These are phyloP conservation scores for Tuber brumale DNA, from an alignment of 495 filamentous ascomycete genomes.

Conservation along the genomic window DNA sequence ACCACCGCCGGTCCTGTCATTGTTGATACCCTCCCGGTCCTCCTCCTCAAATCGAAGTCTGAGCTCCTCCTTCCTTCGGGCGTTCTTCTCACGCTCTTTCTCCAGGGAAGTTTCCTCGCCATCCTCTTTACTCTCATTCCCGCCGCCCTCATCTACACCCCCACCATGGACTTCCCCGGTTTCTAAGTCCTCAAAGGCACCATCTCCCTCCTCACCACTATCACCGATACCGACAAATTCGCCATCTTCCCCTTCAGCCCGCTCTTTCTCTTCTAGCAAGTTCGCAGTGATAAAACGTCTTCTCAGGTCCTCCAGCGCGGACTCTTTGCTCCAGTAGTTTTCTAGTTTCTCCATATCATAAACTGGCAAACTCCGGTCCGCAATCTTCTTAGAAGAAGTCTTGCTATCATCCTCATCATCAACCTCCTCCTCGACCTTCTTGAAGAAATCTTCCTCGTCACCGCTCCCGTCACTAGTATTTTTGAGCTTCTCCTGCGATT, in stretches of 20 bases:
- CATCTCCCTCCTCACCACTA: conserved; percentile 69
- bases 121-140: conserved; percentile 42
- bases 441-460: conserved; percentile 78
- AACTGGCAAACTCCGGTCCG: conserved; percentile 69
- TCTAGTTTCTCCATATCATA: conserved; percentile 77
- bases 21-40: conserved; percentile 85
- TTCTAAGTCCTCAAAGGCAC: conserved; percentile 84
- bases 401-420: conserved; percentile 46
- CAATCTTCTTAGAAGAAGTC: conserved; percentile 42
- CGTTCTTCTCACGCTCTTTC: conserved; percentile 84
- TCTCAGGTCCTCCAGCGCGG: conserved; percentile 66
- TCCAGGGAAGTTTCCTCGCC: conserved; percentile 53
- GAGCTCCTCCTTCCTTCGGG: conserved; percentile 85
- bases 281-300: conserved; percentile 66
- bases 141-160: conserved; percentile 39
- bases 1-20: conserved; percentile 68
- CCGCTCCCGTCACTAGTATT: conserved; percentile 55
- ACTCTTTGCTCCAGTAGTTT: conserved; percentile 72
- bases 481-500: conserved; percentile 44
- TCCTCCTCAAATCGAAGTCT: conserved; percentile 94
- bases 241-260: conserved; percentile 50
- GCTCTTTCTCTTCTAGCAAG: conserved; percentile 50
- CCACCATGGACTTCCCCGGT: conserved; percentile 56
- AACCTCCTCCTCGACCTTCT: conserved; percentile 60
- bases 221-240: conserved; percentile 46